phyloP scores from a whole-genome alignment of 1,139 yeast species.

The Taphrina populina region DNA sequence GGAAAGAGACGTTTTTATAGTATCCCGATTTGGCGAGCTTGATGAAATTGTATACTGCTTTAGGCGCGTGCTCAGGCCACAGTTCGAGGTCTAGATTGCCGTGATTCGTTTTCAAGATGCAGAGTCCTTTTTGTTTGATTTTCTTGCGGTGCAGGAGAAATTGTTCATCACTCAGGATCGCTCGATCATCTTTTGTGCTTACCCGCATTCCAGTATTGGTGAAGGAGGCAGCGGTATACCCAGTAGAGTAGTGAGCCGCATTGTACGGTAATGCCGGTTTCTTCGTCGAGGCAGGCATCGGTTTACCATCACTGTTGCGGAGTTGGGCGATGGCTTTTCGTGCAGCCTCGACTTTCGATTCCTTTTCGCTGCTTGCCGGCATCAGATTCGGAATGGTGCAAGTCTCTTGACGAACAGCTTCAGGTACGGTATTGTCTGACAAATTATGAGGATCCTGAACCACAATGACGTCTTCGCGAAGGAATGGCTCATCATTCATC shows the following conservation, averaged over 20 bases:
- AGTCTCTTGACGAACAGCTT: neutral
- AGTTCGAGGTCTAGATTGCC: slow-evolving; percentile 45
- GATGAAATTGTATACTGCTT: slow-evolving; percentile 52
- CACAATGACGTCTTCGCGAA: slow-evolving; percentile 42
- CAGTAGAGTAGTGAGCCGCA: slow-evolving; percentile 41
- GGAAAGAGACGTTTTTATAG: slow-evolving; percentile 51
- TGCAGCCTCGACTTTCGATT: slow-evolving; percentile 13
- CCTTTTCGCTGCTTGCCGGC: neutral
- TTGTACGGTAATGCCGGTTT: slow-evolving; percentile 9
- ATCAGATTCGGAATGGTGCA: neutral
- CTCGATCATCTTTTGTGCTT: slow-evolving; percentile 41
- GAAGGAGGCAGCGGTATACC: slow-evolving; percentile 45
- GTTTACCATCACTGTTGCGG: neutral
- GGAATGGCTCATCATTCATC: slow-evolving; percentile 44
- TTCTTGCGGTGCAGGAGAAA: slow-evolving; percentile 43
- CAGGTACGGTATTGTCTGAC: slow-evolving; percentile 15
- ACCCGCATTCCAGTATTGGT: slow-evolving; percentile 45
- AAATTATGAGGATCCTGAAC: slow-evolving; percentile 39
- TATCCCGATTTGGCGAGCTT: slow-evolving; percentile 47
- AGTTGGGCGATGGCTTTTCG: slow-evolving; percentile 15
- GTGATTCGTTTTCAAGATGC: slow-evolving; percentile 47
- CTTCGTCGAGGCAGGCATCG: neutral
- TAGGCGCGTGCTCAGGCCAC: slow-evolving; percentile 48
- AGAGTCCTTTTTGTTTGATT: slow-evolving; percentile 44
- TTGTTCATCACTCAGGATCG: slow-evolving; percentile 41